Evolutionary conservation across 139 green algal genomes (phyloP), one percentile per base, ranked within the genome.

Genomic region (Chlamydomonas incerta): DNA sequence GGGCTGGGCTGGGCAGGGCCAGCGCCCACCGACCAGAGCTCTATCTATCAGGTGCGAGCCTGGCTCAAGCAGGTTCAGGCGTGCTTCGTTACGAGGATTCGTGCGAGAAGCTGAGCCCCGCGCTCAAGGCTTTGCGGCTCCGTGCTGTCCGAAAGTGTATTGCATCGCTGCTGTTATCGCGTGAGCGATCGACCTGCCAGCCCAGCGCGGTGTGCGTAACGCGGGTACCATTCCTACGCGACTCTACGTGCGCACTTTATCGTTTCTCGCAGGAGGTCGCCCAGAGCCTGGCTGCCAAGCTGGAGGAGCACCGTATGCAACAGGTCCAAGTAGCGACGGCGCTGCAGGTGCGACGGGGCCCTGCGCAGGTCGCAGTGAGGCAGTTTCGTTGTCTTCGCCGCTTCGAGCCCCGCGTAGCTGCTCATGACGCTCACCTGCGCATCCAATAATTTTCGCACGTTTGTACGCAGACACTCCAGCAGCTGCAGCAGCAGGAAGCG

Each of bases 401-500:
- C 23, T 46, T 66, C 18, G 34, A 37, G 24, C 24, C 34, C 41
- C 41, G 41, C 8, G 41, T 8, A 8, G 41, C 41, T n/a, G 67
- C 10, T 29, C 11, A 10, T 35, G 14, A n/a, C 67, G 33, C 28
- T 47, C 14, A 15, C 24, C 66, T 23, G 14, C 41, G 9, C 29
- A 46, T 9, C 28, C 52, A 9, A 29, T 46, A 15, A 41, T 34
- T 65, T 65, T 65, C 1, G 35, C 4, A 1, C 13, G 4, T 35
- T 37, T 28, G 18, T 52, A 47, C 28, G 58, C 63, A 83, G 77
- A 65, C 74, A 52, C 46, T 83, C 2, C 77, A 83, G 33, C 41
- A 41, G 18, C 63, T 83, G 10, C 77, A 85, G 50, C 79, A 85
- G 50, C 79, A 85, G 28, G 65, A 85, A 66, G 66, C 75, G 47